Percentiles rank a stretch among this genome's conserved stretches.
These are phyloP conservation scores for Alternaria tenuissima DNA, from an alignment of 2,329 filamentous ascomycete genomes.

Conservation along the genomic window DNA sequence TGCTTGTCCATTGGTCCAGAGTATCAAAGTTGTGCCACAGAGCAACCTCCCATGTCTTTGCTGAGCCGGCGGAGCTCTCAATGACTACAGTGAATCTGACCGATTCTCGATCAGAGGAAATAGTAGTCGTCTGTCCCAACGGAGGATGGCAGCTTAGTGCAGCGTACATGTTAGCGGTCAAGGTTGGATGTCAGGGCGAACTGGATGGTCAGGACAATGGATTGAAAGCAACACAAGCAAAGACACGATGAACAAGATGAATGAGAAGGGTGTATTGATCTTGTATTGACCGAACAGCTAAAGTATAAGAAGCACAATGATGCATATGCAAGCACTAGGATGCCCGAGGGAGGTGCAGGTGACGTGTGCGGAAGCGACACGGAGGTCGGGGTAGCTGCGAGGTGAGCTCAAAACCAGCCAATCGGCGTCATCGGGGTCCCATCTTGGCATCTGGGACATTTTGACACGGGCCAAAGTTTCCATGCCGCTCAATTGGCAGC, in stretches of 20 bases:
- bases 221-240: neutral
- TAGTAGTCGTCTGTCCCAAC: constrained; percentile 75
- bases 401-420: constrained; percentile 22
- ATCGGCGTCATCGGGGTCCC: constrained; percentile 21
- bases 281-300: constrained; percentile 14
- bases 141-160: constrained; percentile 72
- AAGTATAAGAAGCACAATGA: neutral
- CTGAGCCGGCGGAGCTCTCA: constrained; percentile 66
- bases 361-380: constrained; percentile 33
- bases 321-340: constrained; percentile 15
- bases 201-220: constrained; percentile 2
- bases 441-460: constrained; percentile 32
- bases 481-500: constrained; percentile 31
- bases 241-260: constrained; percentile 7
- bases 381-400: constrained; percentile 32
- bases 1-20: constrained; percentile 66
- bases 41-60: constrained; percentile 72
- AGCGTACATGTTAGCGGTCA: constrained; percentile 56
- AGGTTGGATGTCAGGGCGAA: neutral
- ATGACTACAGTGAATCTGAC: constrained; percentile 74
- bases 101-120: constrained; percentile 54
- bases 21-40: constrained; percentile 74
- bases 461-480: constrained; percentile 18
- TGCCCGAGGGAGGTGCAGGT: constrained; percentile 24
- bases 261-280: constrained; percentile 4